Evolutionary conservation across 1,139 yeast species (phyloP), one percentile per base, ranked within the genome.

Genomic region (Pneumocystis oryctolagi): DNA sequence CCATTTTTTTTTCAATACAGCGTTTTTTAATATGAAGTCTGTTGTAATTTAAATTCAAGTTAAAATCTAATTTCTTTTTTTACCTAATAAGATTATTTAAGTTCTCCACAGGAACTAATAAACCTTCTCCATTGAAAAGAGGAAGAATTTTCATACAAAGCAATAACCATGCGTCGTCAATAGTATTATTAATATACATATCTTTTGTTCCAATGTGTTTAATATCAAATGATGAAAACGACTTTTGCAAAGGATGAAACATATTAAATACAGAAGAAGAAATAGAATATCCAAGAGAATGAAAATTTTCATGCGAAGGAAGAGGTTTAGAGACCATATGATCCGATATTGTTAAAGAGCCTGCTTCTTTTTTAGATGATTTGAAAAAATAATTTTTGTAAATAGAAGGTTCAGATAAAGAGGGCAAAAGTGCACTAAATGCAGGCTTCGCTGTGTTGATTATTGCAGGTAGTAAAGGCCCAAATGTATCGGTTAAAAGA

Each of bases 81-180:
- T 57, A 39, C 59, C 14, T 72, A 1, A 82, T 78, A 61, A 82
- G 72, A 60, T 76, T 78, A 68, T 81, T 82, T 58, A 80, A 72
- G 69, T 82, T 85, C 66, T 83, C 87, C 5, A 83, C 78, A 0
- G 85, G 83, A 0, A 79, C 77, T 28, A 78, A 73, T 42, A 81
- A 69, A 5, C 75, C 74, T 34, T 79, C 82, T 28, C 81, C 79
- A 61, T 75, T 73, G 67, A 82, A 83, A 9, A 83, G 67, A 0
- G 84, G 81, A 34, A 77, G 69, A 0, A 79, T 75, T 8, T 77
- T 70, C 2, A 77, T 72, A 31, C 77, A 73, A 2, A 83, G 71
- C 25, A 80, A 71, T 0, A 77, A 70, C 82, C 84, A 81, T 1
- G 82, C 73, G 47, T 78, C 79, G 64, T 79, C 80, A 30, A 20